These are phyloP conservation scores for Diophrys appendiculata DNA, from an alignment of 73 alveolate species.

Conservation along the genomic window DNA sequence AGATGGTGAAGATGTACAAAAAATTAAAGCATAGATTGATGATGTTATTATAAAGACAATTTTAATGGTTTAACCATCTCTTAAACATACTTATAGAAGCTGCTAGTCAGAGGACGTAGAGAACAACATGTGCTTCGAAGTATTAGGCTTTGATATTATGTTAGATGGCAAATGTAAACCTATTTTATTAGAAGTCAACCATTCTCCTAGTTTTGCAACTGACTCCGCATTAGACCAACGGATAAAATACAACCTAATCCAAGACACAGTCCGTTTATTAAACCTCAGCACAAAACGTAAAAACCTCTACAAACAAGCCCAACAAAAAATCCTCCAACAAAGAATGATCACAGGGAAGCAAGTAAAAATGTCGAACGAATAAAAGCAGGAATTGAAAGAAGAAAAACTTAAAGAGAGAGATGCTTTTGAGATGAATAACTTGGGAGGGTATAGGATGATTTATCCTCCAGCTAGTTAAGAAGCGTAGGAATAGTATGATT, in stretches of 20 bases:
- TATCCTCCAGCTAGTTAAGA: constrained; percentile 14
- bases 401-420: neutral
- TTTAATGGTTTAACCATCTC: constrained; percentile 44
- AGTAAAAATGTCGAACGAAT: constrained; percentile 4
- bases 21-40: constrained; percentile 37
- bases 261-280: constrained; percentile 47
- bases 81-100: constrained; percentile 37
- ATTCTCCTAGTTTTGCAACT: constrained; percentile 53
- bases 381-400: constrained; percentile 1
- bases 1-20: constrained; percentile 46
- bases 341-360: constrained; percentile 26
- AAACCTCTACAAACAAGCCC: neutral
- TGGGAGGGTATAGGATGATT: constrained; percentile 25
- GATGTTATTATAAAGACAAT: constrained; percentile 62
- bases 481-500: constrained; percentile 12
- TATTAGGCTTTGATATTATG: constrained; percentile 57
- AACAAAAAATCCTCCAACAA: constrained; percentile 5
- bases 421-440: constrained; percentile 10
- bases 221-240: constrained; percentile 53
- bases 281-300: constrained; percentile 4
- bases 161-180: constrained; percentile 45
- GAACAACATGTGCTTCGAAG: constrained; percentile 52
- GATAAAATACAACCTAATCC: constrained; percentile 37
- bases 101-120: constrained; percentile 55
- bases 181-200: constrained; percentile 53